Evolutionary conservation across 2,329 filamentous ascomycete genomes (phyloP).

Genomic region (Hypoxylon sp.): DNA sequence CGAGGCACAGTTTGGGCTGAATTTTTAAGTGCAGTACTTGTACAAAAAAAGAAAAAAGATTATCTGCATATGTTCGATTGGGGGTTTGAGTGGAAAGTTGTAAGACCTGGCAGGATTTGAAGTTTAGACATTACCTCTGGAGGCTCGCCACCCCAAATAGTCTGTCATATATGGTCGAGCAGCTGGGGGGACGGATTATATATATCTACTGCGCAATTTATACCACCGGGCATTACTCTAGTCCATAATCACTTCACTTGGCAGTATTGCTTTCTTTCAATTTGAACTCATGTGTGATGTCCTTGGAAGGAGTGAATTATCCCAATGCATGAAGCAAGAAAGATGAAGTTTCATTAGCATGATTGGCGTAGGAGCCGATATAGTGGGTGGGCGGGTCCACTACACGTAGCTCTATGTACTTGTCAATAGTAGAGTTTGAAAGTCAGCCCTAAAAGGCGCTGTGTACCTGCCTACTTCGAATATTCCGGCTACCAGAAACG

Average conservation of each 20-base stretch:
- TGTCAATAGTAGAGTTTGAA: conserved; percentile 8
- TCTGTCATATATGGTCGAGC: conserved; percentile 47
- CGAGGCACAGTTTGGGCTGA: conserved; percentile 33
- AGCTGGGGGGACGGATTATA: conserved; percentile 39
- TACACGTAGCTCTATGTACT: not conserved
- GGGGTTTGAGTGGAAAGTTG: conserved; percentile 35
- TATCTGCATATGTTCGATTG: conserved; percentile 40
- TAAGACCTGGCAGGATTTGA: conserved; percentile 35
- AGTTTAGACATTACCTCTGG: conserved; percentile 40
- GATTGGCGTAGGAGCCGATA: conserved; percentile 20
- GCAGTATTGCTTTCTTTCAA: conserved; percentile 5
- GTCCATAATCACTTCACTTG: conserved; percentile 23
- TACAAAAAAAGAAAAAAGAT: conserved; percentile 46
- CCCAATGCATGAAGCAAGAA: not conserved
- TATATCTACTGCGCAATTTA: conserved; percentile 42
- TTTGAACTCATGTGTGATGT: not conserved
- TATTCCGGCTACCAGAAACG: conserved; percentile 1
- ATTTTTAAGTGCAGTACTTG: conserved; percentile 41
- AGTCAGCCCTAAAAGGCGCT: conserved; percentile 34
- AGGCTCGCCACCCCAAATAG: conserved; percentile 38
- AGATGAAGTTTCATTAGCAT: not conserved
- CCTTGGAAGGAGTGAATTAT: not conserved
- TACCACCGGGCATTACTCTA: conserved; percentile 23
- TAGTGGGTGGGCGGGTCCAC: conserved; percentile 18
- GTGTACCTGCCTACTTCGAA: conserved; percentile 23